Base-by-base conservation (phyloP, 1,139 yeast species). In the Geotrichum cucujoidarum region DNA sequence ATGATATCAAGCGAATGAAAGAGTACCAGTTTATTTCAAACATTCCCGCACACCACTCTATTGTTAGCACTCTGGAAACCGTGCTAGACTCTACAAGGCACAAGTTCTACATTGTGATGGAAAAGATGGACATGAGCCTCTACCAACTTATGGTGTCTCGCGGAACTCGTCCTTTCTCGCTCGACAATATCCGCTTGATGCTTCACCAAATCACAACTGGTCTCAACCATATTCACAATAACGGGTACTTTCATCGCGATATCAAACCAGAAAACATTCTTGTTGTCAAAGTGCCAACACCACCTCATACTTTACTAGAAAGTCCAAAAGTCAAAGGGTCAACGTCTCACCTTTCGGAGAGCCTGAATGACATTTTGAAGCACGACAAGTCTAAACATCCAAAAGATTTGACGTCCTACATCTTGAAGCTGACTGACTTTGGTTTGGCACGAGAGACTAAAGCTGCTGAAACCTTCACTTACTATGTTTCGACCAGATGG, bases 401-500 rank as follows among this genome's bases (percentile, higher is more conserved):
- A 36, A 71, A 67, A 1, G 58, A 57, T 53, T 63, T 69, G 46
- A 65, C 57, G 40, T 33, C 50, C 45, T 83, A 80, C 57, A 75
- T 81, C 8, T 78, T 89, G 24, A 92, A 92, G 64, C 69, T 92
- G 42, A 95, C 95, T 2, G 98, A 92, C 65, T 92, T 86, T 65
- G 97, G 98, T 0, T 74, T 90, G 46, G 86, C 96, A 13, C 77
- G 97, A 55, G 80, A 77, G 55, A 68, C 77, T 14, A 69, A 72
- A 40, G 77, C 78, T 59, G 61, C 62, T 27, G 75, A 73, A 47
- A 78, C 80, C 0, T 86, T 77, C 61, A 70, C 74, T 0, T 78
- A 85, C 0, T 92, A 92, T 60, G 94, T 92, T 6, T 85, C 96
- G 0, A 92, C 97, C 0, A 76, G 98, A 58, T 92, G 97, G 97